Conservation (phyloP, 2,329 filamentous ascomycete genomes). For the Trichoderma sp. region DNA sequence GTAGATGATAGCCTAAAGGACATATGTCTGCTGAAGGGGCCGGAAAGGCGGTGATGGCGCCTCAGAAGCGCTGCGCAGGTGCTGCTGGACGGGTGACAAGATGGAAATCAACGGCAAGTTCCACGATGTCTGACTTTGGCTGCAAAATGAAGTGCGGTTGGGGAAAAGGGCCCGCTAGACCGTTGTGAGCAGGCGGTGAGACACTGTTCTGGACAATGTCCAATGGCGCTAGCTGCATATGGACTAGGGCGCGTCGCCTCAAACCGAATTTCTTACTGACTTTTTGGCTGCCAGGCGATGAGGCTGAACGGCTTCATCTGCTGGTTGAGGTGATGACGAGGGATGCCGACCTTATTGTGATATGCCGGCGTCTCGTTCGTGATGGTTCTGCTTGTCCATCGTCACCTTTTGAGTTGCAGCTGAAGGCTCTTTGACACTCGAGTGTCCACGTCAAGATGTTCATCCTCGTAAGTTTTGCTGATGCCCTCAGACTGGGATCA, state of each 20-base stretch:
- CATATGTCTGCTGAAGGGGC: not conserved
- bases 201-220: no score
- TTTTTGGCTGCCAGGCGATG: not conserved
- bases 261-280: conserved; percentile 2
- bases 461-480: conserved; percentile 25
- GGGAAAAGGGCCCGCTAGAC: conserved; percentile 15
- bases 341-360: conserved; percentile 1
- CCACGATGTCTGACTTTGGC: conserved; percentile 21
- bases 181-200: conserved; percentile 19
- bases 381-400: conserved; percentile 4
- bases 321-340: not conserved
- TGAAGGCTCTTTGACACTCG: not conserved
- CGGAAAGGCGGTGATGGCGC: not conserved
- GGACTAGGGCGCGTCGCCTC: not conserved
- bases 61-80: conserved; percentile 3
- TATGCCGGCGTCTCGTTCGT: conserved; percentile 4
- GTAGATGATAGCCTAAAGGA: not conserved
- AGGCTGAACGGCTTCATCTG: not conserved
- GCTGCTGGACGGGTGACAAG: conserved; percentile 1
- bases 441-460: conserved; percentile 18
- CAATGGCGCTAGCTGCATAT: not conserved
- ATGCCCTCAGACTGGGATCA: not conserved
- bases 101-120: conserved; percentile 12
- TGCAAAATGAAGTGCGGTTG: conserved; percentile 13
- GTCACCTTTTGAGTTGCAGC: not conserved